These are phyloP conservation scores for Phytophthora hybrid DNA, from an alignment of 352 stramenopile species.

Conservation along the genomic window DNA sequence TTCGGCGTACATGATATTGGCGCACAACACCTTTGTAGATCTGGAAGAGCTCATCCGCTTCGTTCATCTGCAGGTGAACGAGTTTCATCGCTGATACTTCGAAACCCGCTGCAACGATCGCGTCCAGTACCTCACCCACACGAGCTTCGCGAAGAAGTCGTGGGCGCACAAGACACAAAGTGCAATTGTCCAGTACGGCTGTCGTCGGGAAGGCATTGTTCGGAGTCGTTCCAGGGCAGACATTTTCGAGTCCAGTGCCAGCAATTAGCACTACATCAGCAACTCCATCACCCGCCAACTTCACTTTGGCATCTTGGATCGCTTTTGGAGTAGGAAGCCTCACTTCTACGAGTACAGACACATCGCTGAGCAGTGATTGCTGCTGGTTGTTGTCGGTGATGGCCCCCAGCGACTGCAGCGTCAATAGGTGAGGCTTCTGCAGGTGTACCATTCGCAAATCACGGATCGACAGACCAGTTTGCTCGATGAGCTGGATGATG, in stretches of 20 bases:
- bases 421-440: conserved; percentile 44
- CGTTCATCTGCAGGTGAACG: conserved; percentile 79
- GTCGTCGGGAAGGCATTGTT: conserved; percentile 45
- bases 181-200: conserved; percentile 72
- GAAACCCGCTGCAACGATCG: conserved; percentile 84
- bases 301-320: conserved; percentile 15
- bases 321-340: conserved; percentile 34
- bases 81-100: conserved; percentile 91
- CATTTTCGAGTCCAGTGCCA: conserved; percentile 34
- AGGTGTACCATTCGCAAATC: conserved; percentile 64
- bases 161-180: conserved; percentile 66
- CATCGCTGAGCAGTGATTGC: conserved; percentile 46
- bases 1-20: conserved; percentile 65
- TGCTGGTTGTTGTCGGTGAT: conserved; percentile 28
- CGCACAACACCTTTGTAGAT: conserved; percentile 84
- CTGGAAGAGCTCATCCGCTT: conserved; percentile 92
- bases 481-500: conserved; percentile 56
- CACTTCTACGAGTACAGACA: conserved; percentile 63
- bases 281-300: conserved; percentile 13
- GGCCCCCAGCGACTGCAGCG: conserved; percentile 21
- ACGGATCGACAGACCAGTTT: conserved; percentile 44
- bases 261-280: conserved; percentile 34
- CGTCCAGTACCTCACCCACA: conserved; percentile 81
- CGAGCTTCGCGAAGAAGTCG: conserved; percentile 67
- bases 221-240: conserved; percentile 11